Evolutionary conservation across 225 moss, liverwort and hornwort species (phyloP), one percentile per base, ranked within the genome.

Genomic region (Polytrichum formosum): DNA sequence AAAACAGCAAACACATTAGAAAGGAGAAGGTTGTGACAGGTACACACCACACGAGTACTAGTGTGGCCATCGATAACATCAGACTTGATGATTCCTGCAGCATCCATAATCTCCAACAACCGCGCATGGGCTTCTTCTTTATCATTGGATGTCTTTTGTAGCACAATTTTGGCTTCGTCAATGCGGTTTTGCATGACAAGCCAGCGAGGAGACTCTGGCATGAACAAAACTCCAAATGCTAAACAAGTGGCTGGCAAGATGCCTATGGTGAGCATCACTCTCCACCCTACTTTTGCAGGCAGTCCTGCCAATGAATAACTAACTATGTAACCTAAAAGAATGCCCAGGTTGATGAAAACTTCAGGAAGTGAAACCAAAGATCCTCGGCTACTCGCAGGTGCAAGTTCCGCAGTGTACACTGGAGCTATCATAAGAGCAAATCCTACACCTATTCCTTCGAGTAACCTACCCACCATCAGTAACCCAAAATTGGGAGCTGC

Each of bases 191-290:
- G 91, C 88, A 83, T 85, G 69, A 98, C 98, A 53, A 98, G 92
- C 98, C 98, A 98, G 54, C 98, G 91, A 37, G 98, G 98, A 33
- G 98, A 98, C 67, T 98, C 98, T 18, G 94, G 94, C 98, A 98
- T 98, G 25, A 94, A 4, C 54, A 87, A 5, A 9, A 91, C 88
- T 4, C 90, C 88, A 61, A 85, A 75, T 31, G 88, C 90, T 65
- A 98, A 59, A 67, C 78, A 64, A 7, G 92, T 75, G 21, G 98
- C 85, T 26, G 98, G 98, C 6, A 87, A 56, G 20, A 81, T 83
- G 71, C 98, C 98, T 1, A 91, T 75, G 1, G 82, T 94, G 6
- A 98, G 88, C 98, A 98, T 98, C 54, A 98, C 74, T 26, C 98
- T 84, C 98, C 98, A 98, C 28, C 82, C 67, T 4, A 92, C n/a